phyloP scores from a whole-genome alignment of 768 basidiomycete genomes.

The Psilocybe azurescens region DNA sequence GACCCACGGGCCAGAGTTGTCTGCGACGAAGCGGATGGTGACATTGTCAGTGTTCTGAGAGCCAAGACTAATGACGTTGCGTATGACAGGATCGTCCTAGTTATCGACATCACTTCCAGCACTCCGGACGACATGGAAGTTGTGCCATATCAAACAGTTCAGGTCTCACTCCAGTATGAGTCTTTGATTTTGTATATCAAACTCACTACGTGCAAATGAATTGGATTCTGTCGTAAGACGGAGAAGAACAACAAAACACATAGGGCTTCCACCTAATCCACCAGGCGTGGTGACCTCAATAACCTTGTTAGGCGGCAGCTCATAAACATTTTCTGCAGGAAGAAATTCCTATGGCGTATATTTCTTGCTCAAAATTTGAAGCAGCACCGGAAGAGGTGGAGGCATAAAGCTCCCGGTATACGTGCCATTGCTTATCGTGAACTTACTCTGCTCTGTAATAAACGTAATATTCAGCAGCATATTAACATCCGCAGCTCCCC shows the following conservation, averaged over 20 bases:
- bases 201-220: slow-evolving; percentile 54
- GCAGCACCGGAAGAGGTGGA: slow-evolving; percentile 48
- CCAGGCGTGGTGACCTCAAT: slow-evolving; percentile 54
- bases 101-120: slow-evolving; percentile 45
- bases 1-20: slow-evolving; percentile 72
- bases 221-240: slow-evolving; percentile 37
- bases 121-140: slow-evolving; percentile 40
- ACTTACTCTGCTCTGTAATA: slow-evolving; percentile 18
- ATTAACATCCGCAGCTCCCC: slow-evolving; percentile 43
- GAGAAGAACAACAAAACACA: slow-evolving; percentile 6
- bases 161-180: too few species aligned
- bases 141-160: not conserved
- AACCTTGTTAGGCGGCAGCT: slow-evolving; percentile 48
- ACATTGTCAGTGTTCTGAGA: slow-evolving; percentile 40
- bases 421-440: slow-evolving; percentile 19
- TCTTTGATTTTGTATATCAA: too few species aligned
- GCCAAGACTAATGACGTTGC: slow-evolving; percentile 60
- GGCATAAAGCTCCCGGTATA: slow-evolving; percentile 22
- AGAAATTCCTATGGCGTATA: slow-evolving; percentile 43
- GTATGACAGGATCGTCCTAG: slow-evolving; percentile 55
- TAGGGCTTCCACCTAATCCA: slow-evolving; percentile 29
- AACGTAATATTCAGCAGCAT: slow-evolving; percentile 35
- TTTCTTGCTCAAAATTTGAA: slow-evolving; percentile 55
- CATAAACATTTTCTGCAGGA: slow-evolving; percentile 45
- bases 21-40: slow-evolving; percentile 66